Percentiles rank a stretch among this genome's conserved stretches.
phyloP scores from a whole-genome alignment of 2,329 filamentous ascomycete genomes.

The Colletotrichum sidae region DNA sequence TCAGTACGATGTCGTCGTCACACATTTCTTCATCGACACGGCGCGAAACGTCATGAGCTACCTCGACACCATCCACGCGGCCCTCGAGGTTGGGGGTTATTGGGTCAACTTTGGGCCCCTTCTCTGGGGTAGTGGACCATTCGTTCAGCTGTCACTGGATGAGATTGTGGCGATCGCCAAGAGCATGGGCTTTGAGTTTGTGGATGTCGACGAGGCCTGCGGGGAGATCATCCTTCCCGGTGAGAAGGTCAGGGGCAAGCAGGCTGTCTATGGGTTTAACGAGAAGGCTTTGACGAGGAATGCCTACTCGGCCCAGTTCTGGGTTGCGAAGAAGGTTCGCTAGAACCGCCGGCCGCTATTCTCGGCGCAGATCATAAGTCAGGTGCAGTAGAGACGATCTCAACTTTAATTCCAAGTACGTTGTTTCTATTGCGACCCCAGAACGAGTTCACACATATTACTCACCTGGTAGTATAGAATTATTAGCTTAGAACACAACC shows the following conservation, averaged over 20 bases:
- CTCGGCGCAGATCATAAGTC: too few species aligned
- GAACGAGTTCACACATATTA: too few species aligned
- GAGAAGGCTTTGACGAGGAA: conserved; percentile 61
- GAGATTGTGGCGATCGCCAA: conserved; percentile 62
- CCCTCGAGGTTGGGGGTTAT: conserved; percentile 59
- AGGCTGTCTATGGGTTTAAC: conserved; percentile 66
- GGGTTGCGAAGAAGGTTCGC: conserved; percentile 54
- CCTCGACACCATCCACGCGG: conserved; percentile 62
- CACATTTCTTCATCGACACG: conserved; percentile 72
- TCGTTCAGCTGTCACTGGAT: conserved; percentile 65
- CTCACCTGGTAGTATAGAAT: too few species aligned
- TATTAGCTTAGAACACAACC: too few species aligned
- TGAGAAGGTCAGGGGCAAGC: conserved; percentile 55
- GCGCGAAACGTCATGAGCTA: conserved; percentile 67
- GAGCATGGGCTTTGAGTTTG: conserved; percentile 63
- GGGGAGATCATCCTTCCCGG: conserved; percentile 56
- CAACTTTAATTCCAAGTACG: too few species aligned
- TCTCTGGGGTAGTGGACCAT: conserved; percentile 65
- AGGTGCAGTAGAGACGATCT: too few species aligned
- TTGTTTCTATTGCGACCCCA: too few species aligned
- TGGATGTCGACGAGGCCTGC: conserved; percentile 54
- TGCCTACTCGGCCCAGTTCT: conserved; percentile 66
- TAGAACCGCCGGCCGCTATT: not conserved
- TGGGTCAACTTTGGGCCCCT: conserved; percentile 70
- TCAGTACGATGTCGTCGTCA: conserved; percentile 62